These are phyloP conservation scores for Spergularia marina DNA, from an alignment of 148 eudicot species.

Conservation along the genomic window DNA sequence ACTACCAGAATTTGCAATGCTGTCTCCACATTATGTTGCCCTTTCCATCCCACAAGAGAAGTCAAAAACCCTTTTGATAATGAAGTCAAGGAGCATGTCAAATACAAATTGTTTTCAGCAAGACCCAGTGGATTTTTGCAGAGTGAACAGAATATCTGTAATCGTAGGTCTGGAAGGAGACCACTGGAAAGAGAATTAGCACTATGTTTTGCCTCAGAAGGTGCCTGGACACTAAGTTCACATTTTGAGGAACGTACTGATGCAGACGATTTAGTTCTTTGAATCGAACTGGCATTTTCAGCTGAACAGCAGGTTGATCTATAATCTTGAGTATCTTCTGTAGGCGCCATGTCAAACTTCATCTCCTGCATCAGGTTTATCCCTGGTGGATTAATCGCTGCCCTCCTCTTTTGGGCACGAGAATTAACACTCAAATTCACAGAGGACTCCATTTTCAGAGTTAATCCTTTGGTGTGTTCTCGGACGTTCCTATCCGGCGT, in stretches of 20 bases:
- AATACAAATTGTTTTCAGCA: slow-evolving; percentile 47
- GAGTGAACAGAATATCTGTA: slow-evolving; percentile 56
- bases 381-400: slow-evolving; percentile 32
- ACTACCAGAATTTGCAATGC: slow-evolving; percentile 43
- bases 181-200: slow-evolving; percentile 28
- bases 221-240: slow-evolving; percentile 24
- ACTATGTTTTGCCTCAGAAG: slow-evolving; percentile 15
- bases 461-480: slow-evolving; percentile 22
- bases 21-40: slow-evolving; percentile 21
- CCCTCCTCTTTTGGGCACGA: slow-evolving; percentile 64
- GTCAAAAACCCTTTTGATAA: slow-evolving; percentile 53
- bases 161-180: slow-evolving; percentile 33
- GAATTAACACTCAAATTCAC: slow-evolving; percentile 65
- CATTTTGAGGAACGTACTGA: slow-evolving; percentile 24
- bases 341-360: slow-evolving; percentile 32
- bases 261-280: slow-evolving; percentile 20
- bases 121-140: slow-evolving; percentile 67
- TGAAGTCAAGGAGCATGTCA: slow-evolving; percentile 42
- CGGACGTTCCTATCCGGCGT: slow-evolving; percentile 52
- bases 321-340: slow-evolving; percentile 22
- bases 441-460: slow-evolving; percentile 42
- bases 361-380: slow-evolving; percentile 31
- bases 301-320: slow-evolving; percentile 27
- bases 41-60: slow-evolving; percentile 35
- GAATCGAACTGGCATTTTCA: slow-evolving; percentile 23